A percentile compares a stretch with the other conserved stretches of the same genome.
These are phyloP conservation scores for Paraglomus brasilianum DNA, from an alignment of 192 early-diverging fungal species.

Conservation along the genomic window DNA sequence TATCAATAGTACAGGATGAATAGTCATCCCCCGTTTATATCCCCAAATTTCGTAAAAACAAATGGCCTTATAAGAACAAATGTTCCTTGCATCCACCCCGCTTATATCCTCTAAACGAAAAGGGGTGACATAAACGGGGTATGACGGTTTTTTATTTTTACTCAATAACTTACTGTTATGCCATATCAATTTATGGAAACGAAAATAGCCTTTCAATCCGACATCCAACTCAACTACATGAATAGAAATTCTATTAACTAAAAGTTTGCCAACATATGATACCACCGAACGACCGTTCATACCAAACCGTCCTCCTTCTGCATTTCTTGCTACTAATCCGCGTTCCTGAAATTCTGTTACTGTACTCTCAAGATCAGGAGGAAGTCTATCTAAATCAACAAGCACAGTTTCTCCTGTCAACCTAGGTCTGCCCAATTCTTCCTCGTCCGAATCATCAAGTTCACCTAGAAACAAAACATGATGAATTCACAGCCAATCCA, in stretches of 20 bases:
- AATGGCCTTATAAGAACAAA: no score
- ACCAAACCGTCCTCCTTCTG: background rate
- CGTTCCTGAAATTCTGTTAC: background rate
- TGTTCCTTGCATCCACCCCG: no score
- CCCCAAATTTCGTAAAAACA: no score
- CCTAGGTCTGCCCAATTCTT: no score
- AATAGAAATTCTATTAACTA: background rate
- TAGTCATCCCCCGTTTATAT: no score
- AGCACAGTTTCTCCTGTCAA: background rate
- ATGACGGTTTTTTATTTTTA: background rate
- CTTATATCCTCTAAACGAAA: no score
- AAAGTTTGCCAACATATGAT: background rate
- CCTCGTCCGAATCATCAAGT: background rate
- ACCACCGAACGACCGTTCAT: no score
- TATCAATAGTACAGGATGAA: no score
- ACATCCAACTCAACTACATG: background rate
- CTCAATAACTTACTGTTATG: no score
- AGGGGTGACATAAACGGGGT: no score
- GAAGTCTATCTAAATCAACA: conserved; percentile 3
- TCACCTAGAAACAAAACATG: background rate
- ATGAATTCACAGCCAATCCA: background rate
- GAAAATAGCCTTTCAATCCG: conserved; percentile 1
- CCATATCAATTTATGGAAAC: conserved; percentile 1
- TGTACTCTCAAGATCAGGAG: background rate
- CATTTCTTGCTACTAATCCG: background rate